Base-by-base conservation (phyloP, 768 basidiomycete species). In the Pluteus cervinus region DNA sequence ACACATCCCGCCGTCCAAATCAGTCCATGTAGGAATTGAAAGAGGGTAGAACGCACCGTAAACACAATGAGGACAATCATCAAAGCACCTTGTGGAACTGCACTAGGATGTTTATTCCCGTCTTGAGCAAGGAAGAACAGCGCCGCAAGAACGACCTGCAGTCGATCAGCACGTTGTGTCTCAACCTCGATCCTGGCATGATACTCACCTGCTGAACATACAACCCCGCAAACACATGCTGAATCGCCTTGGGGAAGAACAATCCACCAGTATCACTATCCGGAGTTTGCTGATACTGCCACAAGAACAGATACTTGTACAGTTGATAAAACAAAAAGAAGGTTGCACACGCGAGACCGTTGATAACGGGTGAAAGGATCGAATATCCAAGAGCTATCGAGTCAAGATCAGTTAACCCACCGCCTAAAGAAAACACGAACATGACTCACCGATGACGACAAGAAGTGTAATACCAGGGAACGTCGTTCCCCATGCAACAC, bases 161-260 rank as follows among this genome's bases (percentile, higher is more conserved):
- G 10, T 18, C 20, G 33, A 18, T 14, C 11, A 15, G 24, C 5
- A 15, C n/a, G 5, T 14, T 4, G 15, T n/a, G 5, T 12, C 14
- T 3, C 14, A 7, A 48, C 30, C 45, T 39, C 33, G 25, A 47
- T 46, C 53, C 55, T 14, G 49, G 32, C 37, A 44, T 47, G 4
- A 50, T 30, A n/a, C n/a, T n/a, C n/a, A n/a, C n/a, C 18, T 96
- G 82, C 56, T 93, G 77, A 30, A 99, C 71, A 55, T 99, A 99
- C 55, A 98, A 50, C 3, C 94, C 96, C 15, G 92, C 89, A 47
- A 98, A 97, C 21, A 94, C 53, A 52, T 98, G 96, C 33, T 87
- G 80, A 18, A 98, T 76, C 4, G 96, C 94, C 59, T 82, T 87
- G 16, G 93, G 93, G 72, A 91, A 98, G 70, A 96, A 98, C 33